Conservation (phyloP, 805 yeast species). For the Ogataea philodendri region DNA sequence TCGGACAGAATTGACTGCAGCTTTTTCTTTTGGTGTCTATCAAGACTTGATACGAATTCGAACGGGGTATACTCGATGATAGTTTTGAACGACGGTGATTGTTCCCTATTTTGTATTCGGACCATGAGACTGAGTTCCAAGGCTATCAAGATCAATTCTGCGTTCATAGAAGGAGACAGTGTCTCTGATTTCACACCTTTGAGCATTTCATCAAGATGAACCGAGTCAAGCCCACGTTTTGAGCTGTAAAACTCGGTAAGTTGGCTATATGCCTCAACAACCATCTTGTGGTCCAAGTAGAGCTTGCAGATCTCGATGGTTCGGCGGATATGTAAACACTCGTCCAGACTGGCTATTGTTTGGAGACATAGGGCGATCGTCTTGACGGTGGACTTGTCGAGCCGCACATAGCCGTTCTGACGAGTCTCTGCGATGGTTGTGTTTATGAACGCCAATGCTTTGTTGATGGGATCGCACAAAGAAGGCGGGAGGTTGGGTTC, state of each 20-base stretch:
- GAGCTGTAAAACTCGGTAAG: not conserved
- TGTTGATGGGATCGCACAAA: conserved; percentile 8
- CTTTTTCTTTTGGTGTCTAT: conserved; percentile 1
- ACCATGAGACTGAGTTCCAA: conserved; percentile 1
- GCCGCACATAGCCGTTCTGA: not conserved
- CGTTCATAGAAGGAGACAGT: not conserved
- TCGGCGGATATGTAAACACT: conserved; percentile 1
- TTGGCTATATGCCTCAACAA: not conserved
- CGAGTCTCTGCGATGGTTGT: conserved; percentile 7
- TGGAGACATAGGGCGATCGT: conserved; percentile 15
- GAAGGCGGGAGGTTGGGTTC: conserved; percentile 8
- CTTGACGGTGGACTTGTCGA: conserved; percentile 6
- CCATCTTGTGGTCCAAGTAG: not conserved
- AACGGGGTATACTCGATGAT: conserved; percentile 2
- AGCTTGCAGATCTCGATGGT: conserved; percentile 4
- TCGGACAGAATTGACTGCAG: not conserved
- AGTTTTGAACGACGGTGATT: too few species aligned
- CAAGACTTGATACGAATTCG: not conserved
- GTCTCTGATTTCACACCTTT: not conserved
- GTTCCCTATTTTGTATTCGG: too few species aligned
- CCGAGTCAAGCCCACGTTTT: not conserved
- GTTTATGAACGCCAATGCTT: conserved; percentile 12
- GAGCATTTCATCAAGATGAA: conserved; percentile 1
- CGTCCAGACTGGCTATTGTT: conserved; percentile 5
- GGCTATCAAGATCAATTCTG: conserved; percentile 3